Base-by-base conservation (phyloP, 108 stramenopile species). In the Pinguiococcus pyrenoidosus region DNA sequence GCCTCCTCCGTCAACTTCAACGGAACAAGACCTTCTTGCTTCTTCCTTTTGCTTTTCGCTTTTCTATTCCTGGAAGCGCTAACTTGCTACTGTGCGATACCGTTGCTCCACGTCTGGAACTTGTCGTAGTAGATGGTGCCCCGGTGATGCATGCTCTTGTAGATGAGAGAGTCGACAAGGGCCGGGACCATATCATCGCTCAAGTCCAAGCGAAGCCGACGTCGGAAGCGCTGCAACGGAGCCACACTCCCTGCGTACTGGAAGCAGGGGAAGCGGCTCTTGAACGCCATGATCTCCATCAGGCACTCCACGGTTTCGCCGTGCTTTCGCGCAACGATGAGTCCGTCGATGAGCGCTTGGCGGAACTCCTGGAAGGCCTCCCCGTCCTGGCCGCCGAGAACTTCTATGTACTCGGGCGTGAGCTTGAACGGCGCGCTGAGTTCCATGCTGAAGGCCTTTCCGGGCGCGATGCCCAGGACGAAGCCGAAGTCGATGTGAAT, bases 401-500 rank as follows among this genome's bases (percentile, higher is more conserved):
- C 83, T 53, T 96, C 89, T 21, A 90, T 72, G 56, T 92, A 86
- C 49, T 99, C 97, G 49, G 70, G 70, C 0, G 90, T 92, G 18
- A 92, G 71, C 71, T 99, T 99, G 72, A 95, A 99, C 7, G 94
- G 86, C 22, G 97, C 94, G 32, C 85, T 75, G n/a, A n/a, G n/a
- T 62, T 99, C 97, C 62, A 96, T 72, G 32, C 73, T 78, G 59
- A 90, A 95, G 29, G 46, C 18, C 27, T 91, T 85, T 32, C 91
- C 94, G 1, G 89, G 87, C 12, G 84, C 86, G 81, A 86, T 87
- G 38, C 94, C 94, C 59, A 99, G 78, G 9, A 92, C 89, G 64
- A 99, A 99, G 32, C 97, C 97, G 69, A 95, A 99, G 60, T 99
- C 97, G 53, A 99, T 99, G 72, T 91, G 86, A 46, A 96, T 85